Evolutionary conservation across 2,329 filamentous ascomycete genomes (phyloP), one percentile per base, ranked within the genome.

Genomic region (Thelonectria blattea): DNA sequence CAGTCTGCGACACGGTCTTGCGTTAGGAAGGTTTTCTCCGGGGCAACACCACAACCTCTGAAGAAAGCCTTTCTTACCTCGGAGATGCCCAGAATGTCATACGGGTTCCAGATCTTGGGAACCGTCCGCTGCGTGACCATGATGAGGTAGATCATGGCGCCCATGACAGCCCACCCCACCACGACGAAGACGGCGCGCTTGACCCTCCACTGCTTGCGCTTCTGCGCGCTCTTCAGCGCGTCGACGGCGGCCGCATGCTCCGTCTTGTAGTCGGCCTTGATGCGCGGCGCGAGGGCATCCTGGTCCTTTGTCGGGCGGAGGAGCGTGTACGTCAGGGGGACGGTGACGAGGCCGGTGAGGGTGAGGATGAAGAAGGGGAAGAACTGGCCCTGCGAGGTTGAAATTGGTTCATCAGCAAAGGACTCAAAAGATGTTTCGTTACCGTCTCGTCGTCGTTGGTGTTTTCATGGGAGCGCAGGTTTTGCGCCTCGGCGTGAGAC

Each of bases 321-420:
- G 69, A 97, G 88, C 67, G 88, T 91, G 79, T 96, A 97, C 71
- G 94, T 96, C 72, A 96, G 85, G 63, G 94, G 93, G 60, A 97
- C 80, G 34, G 95, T 97, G 78, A 97, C 85, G 68, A 99, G 87
- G 73, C 89, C 88, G 64, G 90, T 88, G 72, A 98, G 85, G 45
- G 93, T 97, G 75, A 97, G 88, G 79, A 98, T 90, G 83, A 99
- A 99, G 86, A 96, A 97, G 69, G 96, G 95, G 84, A 97, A 99
- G 83, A 97, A 97, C 86, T 97, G 92, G 71, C 93, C 93, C 87
- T 95, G 62, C 60, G 34, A 37, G 49, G 34, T 18, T 8, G 37
- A 48, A n/a, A 34, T 41, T 45, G 42, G 30, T 10, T 3, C 5
- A 27, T 60, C 34, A 60, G 58, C 24, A 30, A 20, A 42, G 30